Conservation (phyloP, 345 rosid genomes). For the Erucastrum elatum region DNA sequence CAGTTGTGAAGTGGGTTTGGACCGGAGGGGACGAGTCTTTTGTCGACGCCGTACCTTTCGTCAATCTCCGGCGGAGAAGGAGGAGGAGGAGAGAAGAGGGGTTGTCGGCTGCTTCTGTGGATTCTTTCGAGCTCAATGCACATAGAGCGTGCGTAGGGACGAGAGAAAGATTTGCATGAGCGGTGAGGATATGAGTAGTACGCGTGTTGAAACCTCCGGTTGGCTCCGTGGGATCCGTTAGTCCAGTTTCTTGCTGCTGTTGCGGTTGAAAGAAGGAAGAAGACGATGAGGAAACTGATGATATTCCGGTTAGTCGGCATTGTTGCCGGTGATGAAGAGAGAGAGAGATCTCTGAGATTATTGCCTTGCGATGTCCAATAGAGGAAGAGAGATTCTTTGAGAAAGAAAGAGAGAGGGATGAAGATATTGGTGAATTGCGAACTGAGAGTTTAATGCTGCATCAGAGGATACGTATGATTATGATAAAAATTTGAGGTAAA, state of each 20-base stretch:
- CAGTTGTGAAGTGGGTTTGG: constrained; percentile 91
- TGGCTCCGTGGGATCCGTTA: constrained; percentile 5
- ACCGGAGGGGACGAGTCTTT: constrained; percentile 90
- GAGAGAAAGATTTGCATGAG: constrained; percentile 38
- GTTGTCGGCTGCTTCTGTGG: constrained; percentile 34
- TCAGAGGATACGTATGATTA: constrained; percentile 29
- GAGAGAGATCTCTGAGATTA: constrained; percentile 8
- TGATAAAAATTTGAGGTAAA: constrained; percentile 14
- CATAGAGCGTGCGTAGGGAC: constrained; percentile 41
- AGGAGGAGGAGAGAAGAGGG: constrained; percentile 24
- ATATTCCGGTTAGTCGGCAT: constrained; percentile 19
- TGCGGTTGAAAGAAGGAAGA: constrained; percentile 14
- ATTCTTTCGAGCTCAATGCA: constrained; percentile 42
- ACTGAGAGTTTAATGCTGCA: constrained; percentile 29
- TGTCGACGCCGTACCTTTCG: constrained; percentile 71
- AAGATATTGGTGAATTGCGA: constrained; percentile 28
- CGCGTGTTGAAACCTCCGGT: constrained; percentile 22
- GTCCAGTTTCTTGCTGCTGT: not conserved
- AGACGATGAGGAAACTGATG: constrained; percentile 1
- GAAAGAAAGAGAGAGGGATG: not conserved
- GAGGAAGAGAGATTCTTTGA: constrained; percentile 25
- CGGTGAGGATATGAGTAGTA: constrained; percentile 37
- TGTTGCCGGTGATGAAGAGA: constrained; percentile 4
- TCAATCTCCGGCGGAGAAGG: constrained; percentile 56
- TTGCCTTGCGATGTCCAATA: not conserved